Percentiles rank a stretch among this genome's conserved stretches.
phyloP scores from a whole-genome alignment of 2,329 filamentous ascomycete species.

The Xylariaceae sp. region DNA sequence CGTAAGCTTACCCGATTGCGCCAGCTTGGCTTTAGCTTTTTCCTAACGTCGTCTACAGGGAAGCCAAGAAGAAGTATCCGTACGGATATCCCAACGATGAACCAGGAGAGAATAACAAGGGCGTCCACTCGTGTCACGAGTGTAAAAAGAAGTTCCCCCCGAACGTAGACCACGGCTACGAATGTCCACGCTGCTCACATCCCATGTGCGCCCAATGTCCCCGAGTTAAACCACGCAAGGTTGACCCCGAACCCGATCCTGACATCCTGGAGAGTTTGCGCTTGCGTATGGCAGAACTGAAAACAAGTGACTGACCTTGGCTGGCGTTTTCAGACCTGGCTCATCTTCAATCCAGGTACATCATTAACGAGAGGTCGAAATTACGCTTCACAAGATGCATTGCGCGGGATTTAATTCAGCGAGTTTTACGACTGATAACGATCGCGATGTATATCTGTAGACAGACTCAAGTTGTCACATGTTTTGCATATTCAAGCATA shows the following conservation, averaged over 20 bases:
- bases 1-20: slow-evolving; percentile 48
- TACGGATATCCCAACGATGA: slow-evolving; percentile 66
- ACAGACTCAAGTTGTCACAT: no score
- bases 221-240: slow-evolving; percentile 54
- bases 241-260: slow-evolving; percentile 58
- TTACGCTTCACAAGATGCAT: background rate
- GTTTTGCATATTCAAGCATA: no score
- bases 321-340: background rate
- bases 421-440: slow-evolving; percentile 4
- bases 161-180: slow-evolving; percentile 44
- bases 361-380: background rate
- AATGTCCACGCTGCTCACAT: slow-evolving; percentile 58
- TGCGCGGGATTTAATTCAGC: slow-evolving; percentile 3
- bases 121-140: slow-evolving; percentile 56
- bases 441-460: background rate
- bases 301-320: slow-evolving; percentile 8
- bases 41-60: slow-evolving; percentile 34
- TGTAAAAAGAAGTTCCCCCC: slow-evolving; percentile 57
- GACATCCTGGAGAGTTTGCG: slow-evolving; percentile 46
- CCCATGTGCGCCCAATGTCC: slow-evolving; percentile 56
- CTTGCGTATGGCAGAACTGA: background rate
- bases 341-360: slow-evolving; percentile 3
- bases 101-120: slow-evolving; percentile 46
- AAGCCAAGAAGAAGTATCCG: slow-evolving; percentile 66
- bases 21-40: background rate